Base-by-base conservation (phyloP, 1,284 basidiomycete species). In the Puccinia brachypodii region DNA sequence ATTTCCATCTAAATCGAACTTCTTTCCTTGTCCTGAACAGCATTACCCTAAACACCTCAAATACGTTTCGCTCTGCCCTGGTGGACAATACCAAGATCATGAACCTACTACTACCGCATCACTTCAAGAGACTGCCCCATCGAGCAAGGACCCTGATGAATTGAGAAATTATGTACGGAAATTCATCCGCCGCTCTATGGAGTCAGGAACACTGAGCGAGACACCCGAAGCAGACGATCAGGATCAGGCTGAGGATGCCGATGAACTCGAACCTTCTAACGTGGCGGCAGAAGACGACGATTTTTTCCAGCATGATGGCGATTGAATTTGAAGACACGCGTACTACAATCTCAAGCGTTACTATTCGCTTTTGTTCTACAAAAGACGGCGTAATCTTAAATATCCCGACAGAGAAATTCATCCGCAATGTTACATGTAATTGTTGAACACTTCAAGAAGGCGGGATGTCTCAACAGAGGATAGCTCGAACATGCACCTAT, bases 51-150 rank as follows among this genome's bases (percentile, higher is more conserved):
- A 80, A n/a, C 69, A 80, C 40, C 68, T 80, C 28, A 80, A 80
- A 36, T 80, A 80, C 56, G 78, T 80, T 47, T 80, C 78, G n/a
- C 78, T 80, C 40, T 80, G 56, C 69, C 78, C 78, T 60, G 53
- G 40, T 44, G 78, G 78, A 42, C 16, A 47, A 47, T 80, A 80
- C 40, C 42, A 69, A 58, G 19, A 14, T 38, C 78, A 71, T 73
- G 36, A 58, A 75, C 19, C 62, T 22, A 47, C 56, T 38, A 47
- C 56, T 38, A 56, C 56, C 40, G 42, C 69, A 22, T 28, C 56
- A 13, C 47, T 78, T n/a, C 76, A 64, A 28, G 50, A 56, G 42
- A 40, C 31, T n/a, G 28, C 50, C 36, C 78, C 78, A 31, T 72
- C 78, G 11, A 80, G 50, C 31, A 80, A 80, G 36, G 53, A 72